Evolutionary conservation across 192 early-diverging fungal genomes (phyloP).

Genomic region (Backusella tarrabulga): DNA sequence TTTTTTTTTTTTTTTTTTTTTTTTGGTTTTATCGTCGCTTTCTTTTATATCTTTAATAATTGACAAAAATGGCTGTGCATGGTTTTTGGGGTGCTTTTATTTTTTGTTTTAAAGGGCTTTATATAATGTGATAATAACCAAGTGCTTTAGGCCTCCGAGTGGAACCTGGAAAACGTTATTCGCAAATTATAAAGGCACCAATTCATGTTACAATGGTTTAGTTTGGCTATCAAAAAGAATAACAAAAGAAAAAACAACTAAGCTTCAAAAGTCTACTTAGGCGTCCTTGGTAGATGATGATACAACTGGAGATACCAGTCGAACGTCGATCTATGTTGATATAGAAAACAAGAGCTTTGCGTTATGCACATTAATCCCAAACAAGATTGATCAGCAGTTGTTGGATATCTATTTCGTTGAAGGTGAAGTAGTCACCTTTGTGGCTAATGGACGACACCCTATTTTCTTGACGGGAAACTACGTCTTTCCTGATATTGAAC

Average conservation of each 20-base stretch:
- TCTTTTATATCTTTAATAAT: not conserved
- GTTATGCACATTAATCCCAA: conserved; percentile 80
- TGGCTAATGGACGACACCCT: conserved; percentile 56
- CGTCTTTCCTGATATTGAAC: conserved; percentile 37
- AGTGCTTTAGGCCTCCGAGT: conserved; percentile 54
- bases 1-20: no score
- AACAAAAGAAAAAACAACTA: not conserved
- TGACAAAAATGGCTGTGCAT: not conserved
- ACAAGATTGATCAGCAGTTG: conserved; percentile 70
- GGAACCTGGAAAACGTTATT: conserved; percentile 68
- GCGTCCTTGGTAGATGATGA: conserved; percentile 63
- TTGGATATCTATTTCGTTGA: conserved; percentile 66
- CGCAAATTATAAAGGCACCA: conserved; percentile 69
- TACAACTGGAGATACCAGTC: conserved; percentile 38
- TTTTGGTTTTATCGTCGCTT: no score
- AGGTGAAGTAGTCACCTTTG: conserved; percentile 80
- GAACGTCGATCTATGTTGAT: conserved; percentile 65
- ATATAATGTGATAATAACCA: not conserved
- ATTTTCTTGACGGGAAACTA: conserved; percentile 74
- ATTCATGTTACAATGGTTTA: conserved; percentile 75
- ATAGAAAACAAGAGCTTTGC: conserved; percentile 70
- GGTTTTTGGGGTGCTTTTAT: not conserved
- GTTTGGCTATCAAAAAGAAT: not conserved
- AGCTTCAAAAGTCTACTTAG: conserved; percentile 33
- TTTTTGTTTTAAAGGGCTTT: not conserved